These are phyloP conservation scores for Dalbergia cultrata DNA, from an alignment of 306 rosid genomes.

Conservation along the genomic window DNA sequence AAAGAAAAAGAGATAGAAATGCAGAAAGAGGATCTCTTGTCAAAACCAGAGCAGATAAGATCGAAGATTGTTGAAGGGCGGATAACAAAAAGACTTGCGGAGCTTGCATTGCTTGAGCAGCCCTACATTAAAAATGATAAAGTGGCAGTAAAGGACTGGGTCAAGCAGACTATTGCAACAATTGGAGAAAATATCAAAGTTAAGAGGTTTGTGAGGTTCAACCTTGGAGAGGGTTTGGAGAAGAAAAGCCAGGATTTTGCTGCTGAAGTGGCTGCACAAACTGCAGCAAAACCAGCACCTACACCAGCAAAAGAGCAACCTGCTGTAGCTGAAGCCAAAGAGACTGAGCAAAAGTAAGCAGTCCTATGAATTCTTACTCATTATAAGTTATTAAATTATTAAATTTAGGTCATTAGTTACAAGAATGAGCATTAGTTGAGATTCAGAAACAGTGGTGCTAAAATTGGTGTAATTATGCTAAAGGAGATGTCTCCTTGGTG, in stretches of 20 bases:
- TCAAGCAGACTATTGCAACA: conserved; percentile 96
- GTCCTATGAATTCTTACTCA: conserved; percentile 26
- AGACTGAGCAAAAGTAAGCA: conserved; percentile 76
- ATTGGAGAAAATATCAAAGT: conserved; percentile 97
- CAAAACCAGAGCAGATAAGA: conserved; percentile 96
- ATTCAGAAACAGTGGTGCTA: conserved; percentile 10
- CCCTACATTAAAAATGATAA: conserved; percentile 94
- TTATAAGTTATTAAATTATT: conserved; percentile 33
- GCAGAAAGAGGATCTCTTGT: conserved; percentile 96
- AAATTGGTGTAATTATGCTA: conserved; percentile 6
- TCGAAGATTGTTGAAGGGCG: conserved; percentile 93
- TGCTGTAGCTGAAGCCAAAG: conserved; percentile 61
- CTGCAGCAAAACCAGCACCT: conserved; percentile 70
- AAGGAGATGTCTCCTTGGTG: background rate
- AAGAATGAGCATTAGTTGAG: conserved; percentile 26
- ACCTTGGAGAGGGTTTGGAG: conserved; percentile 98
- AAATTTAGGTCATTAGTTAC: background rate
- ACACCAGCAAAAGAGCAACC: conserved; percentile 65
- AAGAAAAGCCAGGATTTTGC: conserved; percentile 98
- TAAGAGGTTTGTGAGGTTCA: conserved; percentile 89
- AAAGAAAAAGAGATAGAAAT: conserved; percentile 93
- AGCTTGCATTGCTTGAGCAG: conserved; percentile 93
- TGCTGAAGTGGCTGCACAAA: conserved; percentile 99
- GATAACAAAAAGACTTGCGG: conserved; percentile 92
- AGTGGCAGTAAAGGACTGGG: conserved; percentile 81